A percentile compares a stretch with the other conserved stretches of the same genome.
phyloP scores from a whole-genome alignment of 176 grass and related monocot species.

The Rhynchospora pubera region DNA sequence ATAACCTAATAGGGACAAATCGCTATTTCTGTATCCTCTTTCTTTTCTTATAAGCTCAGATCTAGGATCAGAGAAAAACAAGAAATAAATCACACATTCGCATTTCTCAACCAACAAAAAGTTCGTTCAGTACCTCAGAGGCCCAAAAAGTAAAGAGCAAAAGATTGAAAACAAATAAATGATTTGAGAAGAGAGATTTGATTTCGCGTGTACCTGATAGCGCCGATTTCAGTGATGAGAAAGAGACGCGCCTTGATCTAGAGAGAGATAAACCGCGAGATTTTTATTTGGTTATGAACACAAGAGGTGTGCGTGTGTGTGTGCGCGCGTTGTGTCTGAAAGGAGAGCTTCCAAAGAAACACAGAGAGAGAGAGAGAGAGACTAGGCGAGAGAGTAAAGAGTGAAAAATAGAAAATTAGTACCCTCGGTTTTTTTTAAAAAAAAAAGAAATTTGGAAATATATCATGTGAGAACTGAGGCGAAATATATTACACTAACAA shows the following conservation, averaged over 20 bases:
- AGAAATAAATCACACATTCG: background rate
- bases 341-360: constrained; percentile 26
- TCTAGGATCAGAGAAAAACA: constrained; percentile 20
- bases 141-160: background rate
- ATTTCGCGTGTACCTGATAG: constrained; percentile 17
- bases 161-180: background rate
- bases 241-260: constrained; percentile 23
- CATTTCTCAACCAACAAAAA: background rate
- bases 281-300: constrained; percentile 3
- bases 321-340: constrained; percentile 16
- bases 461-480: background rate
- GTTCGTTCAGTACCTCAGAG: background rate
- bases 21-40: background rate
- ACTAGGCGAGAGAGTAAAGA: no score
- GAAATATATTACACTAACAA: background rate
- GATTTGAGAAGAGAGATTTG: constrained; percentile 10
- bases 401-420: constrained; percentile 18
- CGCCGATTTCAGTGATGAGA: constrained; percentile 12
- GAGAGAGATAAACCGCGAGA: constrained; percentile 2
- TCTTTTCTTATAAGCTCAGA: background rate
- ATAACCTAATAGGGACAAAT: background rate
- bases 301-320: background rate
- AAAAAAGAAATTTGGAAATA: background rate
- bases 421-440: background rate
- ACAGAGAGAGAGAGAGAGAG: constrained; percentile 25